Evolutionary conservation across 768 basidiomycete species (phyloP).

Genomic region (Scleroderma bovista): DNA sequence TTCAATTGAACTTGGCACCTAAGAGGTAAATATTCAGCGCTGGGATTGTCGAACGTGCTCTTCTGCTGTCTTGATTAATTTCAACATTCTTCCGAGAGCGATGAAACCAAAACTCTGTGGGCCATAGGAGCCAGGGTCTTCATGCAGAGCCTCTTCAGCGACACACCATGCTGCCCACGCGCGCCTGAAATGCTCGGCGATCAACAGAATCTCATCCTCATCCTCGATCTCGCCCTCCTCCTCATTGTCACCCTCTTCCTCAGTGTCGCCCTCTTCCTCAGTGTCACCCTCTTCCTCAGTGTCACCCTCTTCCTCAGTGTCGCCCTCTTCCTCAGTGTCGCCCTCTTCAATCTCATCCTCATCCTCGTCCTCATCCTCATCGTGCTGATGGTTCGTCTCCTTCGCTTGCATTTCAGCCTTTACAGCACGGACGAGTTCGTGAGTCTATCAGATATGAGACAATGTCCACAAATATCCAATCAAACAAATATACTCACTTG

Average conservation of each 20-base stretch:
- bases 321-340: too few species aligned
- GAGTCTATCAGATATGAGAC: constrained; percentile 27
- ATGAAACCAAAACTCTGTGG: constrained; percentile 42
- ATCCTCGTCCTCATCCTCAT: too few species aligned
- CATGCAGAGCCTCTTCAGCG: constrained; percentile 25
- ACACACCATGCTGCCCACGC: constrained; percentile 42
- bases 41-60: background rate
- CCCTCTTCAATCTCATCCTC: too few species aligned
- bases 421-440: constrained; percentile 34
- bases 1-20: background rate
- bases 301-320: too few species aligned
- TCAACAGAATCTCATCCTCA: constrained; percentile 25
- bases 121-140: constrained; percentile 29
- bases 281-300: too few species aligned
- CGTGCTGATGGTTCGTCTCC: constrained; percentile 8
- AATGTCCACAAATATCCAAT: background rate
- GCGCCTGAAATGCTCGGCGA: constrained; percentile 30
- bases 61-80: constrained; percentile 28
- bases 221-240: constrained; percentile 23
- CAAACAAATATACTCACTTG: constrained; percentile 27
- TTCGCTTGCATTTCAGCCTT: constrained; percentile 26
- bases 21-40: background rate
- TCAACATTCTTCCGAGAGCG: constrained; percentile 38
- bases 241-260: constrained; percentile 19
- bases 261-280: too few species aligned